phyloP scores from a whole-genome alignment of 495 filamentous ascomycete genomes.

The Elaphomyces granulatus region DNA sequence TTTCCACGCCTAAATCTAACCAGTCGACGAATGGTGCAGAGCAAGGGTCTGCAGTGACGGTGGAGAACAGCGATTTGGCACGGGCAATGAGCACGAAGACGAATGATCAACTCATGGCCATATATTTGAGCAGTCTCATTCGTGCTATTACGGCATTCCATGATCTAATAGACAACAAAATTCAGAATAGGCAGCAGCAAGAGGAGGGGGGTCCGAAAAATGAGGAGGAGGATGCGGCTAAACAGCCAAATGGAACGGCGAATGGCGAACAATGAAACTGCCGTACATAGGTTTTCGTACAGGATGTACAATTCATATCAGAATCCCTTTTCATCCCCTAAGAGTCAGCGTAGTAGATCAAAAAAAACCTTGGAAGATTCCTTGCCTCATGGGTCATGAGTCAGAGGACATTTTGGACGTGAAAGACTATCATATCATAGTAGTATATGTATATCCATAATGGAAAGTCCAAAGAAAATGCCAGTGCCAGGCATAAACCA shows the following conservation, averaged over 20 bases:
- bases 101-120: slow-evolving; percentile 96
- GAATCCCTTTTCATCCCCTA: no score
- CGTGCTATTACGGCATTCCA: slow-evolving; percentile 98
- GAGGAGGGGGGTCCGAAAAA: slow-evolving; percentile 85
- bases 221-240: slow-evolving; percentile 42
- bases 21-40: slow-evolving; percentile 33
- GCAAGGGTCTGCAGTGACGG: slow-evolving; percentile 29
- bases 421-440: no score
- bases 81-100: slow-evolving; percentile 97
- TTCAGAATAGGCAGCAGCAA: slow-evolving; percentile 93
- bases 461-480: no score
- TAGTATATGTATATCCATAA: no score
- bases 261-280: slow-evolving; percentile 51
- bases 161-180: slow-evolving; percentile 99
- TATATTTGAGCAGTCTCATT: slow-evolving; percentile 92
- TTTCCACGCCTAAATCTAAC: slow-evolving; percentile 63
- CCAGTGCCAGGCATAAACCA: no score
- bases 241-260: slow-evolving; percentile 41
- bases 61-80: slow-evolving; percentile 67
- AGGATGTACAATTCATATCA: no score
- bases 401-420: no score
- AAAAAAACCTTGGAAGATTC: no score
- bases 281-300: no score
- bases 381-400: no score
- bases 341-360: no score